A percentile compares a stretch with the other conserved stretches of the same genome.
Conservation (phyloP, 805 yeast genomes). For the Phaffomyces antillensis region DNA sequence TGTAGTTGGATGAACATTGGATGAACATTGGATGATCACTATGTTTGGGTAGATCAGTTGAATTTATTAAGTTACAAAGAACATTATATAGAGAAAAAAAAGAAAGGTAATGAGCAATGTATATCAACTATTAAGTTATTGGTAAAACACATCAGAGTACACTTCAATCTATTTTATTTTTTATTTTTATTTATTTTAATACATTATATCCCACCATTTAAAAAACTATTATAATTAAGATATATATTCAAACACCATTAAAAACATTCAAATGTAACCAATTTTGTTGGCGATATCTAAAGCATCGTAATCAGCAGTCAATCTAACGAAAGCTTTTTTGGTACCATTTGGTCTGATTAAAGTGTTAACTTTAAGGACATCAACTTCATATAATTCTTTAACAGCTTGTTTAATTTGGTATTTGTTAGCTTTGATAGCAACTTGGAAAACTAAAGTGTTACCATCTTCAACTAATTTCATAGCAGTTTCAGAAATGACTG, state of each 20-base stretch:
- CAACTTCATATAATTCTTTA: conserved; percentile 97
- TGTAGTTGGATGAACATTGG: too few species aligned
- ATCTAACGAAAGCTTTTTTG: conserved; percentile 99
- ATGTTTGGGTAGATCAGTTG: too few species aligned
- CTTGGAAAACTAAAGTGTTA: conserved; percentile 98
- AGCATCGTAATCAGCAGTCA: conserved; percentile 99
- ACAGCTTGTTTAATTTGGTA: conserved; percentile 97
- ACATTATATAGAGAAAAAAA: too few species aligned
- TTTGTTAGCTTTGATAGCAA: conserved; percentile 95
- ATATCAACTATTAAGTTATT: too few species aligned
- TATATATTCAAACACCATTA: not conserved
- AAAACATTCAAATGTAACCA: conserved; percentile 71
- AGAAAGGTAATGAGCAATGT: too few species aligned
- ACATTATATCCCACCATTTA: not conserved
- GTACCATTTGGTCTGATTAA: conserved; percentile 98
- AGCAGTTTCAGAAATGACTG: conserved; percentile 97
- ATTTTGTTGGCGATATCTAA: conserved; percentile 99
- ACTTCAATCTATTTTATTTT: too few species aligned
- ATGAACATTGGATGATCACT: too few species aligned
- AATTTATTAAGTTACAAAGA: too few species aligned
- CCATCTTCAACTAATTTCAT: conserved; percentile 99
- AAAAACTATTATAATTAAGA: too few species aligned
- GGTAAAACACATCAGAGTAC: too few species aligned
- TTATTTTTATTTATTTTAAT: too few species aligned
- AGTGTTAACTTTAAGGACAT: conserved; percentile 90